Evolutionary conservation across 176 grass and related monocot species (phyloP).

Genomic region (Echinochloa phyllopogon): DNA sequence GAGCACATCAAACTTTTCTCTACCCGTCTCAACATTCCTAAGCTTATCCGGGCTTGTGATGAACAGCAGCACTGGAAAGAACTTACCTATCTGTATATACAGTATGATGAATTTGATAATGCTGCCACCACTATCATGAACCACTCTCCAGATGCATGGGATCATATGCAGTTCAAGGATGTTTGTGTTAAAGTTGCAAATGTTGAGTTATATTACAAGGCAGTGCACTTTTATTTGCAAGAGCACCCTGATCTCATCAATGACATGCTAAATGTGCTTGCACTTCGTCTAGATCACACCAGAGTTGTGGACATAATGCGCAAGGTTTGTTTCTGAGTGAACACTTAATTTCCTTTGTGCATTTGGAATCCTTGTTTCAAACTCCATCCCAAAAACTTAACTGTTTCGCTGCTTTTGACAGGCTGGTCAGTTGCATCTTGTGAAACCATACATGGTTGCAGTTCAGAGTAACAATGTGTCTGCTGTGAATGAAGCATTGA

Average conservation of each 20-base stretch:
- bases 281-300: constrained; percentile 90
- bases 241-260: constrained; percentile 98
- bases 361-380: not conserved
- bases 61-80: constrained; percentile 99
- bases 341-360: not conserved
- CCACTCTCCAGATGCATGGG: constrained; percentile 98
- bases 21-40: constrained; percentile 89
- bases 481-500: constrained; percentile 97
- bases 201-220: constrained; percentile 95
- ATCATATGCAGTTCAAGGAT: constrained; percentile 99
- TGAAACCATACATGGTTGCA: constrained; percentile 98
- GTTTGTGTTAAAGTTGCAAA: constrained; percentile 94
- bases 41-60: constrained; percentile 92
- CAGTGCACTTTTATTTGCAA: constrained; percentile 97
- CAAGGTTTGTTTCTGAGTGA: constrained; percentile 63
- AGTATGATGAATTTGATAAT: constrained; percentile 96
- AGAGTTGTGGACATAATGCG: constrained; percentile 95
- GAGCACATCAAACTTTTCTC: constrained; percentile 98
- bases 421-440: constrained; percentile 92
- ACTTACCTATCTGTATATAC: constrained; percentile 94
- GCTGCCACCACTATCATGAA: constrained; percentile 99
- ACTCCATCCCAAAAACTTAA: constrained; percentile 21
- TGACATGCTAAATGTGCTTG: constrained; percentile 92
- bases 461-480: constrained; percentile 98
- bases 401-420: constrained; percentile 46